Evolutionary conservation across 768 basidiomycete genomes (phyloP).

Genomic region (Boletus huronensis): DNA sequence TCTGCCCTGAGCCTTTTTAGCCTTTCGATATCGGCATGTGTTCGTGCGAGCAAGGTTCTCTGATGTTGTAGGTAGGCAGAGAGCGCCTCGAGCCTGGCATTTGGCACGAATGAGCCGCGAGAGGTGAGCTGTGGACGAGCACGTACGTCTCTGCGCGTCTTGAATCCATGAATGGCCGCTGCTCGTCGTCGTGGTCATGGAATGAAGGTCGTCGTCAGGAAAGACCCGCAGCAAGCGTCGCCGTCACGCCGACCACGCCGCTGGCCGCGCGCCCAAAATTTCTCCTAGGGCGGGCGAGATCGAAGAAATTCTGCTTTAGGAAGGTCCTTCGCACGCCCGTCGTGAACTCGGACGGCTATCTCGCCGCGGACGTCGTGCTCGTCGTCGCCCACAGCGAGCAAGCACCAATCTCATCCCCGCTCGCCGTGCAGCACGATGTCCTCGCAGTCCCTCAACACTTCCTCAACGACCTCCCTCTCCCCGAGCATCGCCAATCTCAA

Average conservation of each 20-base stretch:
- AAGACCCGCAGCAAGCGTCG: conserved; percentile 6
- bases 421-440: conserved; percentile 24
- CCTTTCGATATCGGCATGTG: conserved; percentile 58
- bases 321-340: conserved; percentile 21
- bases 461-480: conserved; percentile 32
- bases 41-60: conserved; percentile 52
- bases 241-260: conserved; percentile 12
- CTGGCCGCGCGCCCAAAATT: conserved; percentile 18
- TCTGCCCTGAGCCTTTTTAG: conserved; percentile 46
- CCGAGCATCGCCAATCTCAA: conserved; percentile 34
- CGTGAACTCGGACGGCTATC: conserved; percentile 15
- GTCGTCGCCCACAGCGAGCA: conserved; percentile 30
- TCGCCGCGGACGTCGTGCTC: conserved; percentile 18
- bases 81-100: conserved; percentile 50
- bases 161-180: conserved; percentile 26
- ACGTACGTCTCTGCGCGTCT: conserved; percentile 37
- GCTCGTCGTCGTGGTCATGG: conserved; percentile 34
- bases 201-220: conserved; percentile 10
- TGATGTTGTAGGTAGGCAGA: conserved; percentile 63
- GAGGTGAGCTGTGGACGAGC: neutral
- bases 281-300: conserved; percentile 18
- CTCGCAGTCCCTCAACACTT: conserved; percentile 29
- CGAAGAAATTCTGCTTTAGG: conserved; percentile 9
- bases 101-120: neutral
- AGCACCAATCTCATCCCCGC: conserved; percentile 16